A percentile compares a stretch with the other conserved stretches of the same genome.
phyloP scores from a whole-genome alignment of 2,329 filamentous ascomycete genomes.

The Cladorrhinum sp. region DNA sequence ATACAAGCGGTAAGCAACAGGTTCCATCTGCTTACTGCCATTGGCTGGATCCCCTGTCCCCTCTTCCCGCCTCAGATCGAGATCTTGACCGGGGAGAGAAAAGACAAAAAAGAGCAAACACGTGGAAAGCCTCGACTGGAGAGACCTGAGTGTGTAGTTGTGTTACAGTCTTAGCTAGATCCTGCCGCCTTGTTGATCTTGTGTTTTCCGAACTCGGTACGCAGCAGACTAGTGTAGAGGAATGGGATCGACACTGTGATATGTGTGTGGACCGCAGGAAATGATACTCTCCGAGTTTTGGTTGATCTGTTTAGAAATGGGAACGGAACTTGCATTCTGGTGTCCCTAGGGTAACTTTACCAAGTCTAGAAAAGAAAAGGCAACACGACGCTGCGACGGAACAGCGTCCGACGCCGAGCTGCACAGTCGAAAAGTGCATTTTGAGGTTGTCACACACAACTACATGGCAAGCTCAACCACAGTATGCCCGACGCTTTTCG shows the following conservation, averaged over 20 bases:
- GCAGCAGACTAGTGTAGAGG: background rate
- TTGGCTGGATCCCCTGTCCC: conserved; percentile 11
- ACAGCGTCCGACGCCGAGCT: background rate
- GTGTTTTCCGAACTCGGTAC: background rate
- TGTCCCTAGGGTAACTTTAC: background rate
- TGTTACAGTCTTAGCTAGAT: conserved; percentile 15
- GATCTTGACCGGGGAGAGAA: conserved; percentile 15
- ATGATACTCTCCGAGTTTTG: background rate
- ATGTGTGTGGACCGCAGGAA: background rate
- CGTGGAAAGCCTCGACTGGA: conserved; percentile 25
- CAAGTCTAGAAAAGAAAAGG: background rate
- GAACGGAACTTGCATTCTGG: background rate
- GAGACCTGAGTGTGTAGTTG: conserved; percentile 3
- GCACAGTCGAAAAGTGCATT: background rate
- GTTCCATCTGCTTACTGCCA: background rate
- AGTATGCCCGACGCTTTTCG: background rate
- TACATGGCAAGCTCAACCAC: background rate
- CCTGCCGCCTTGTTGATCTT: conserved; percentile 11
- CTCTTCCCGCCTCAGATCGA: conserved; percentile 17
- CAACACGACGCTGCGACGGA: background rate
- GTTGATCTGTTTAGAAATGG: background rate
- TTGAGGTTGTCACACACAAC: background rate
- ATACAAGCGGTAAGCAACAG: conserved; percentile 16
- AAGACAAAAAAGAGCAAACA: conserved; percentile 14
- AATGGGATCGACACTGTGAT: background rate